These are phyloP conservation scores for Fusarium sulawesiense DNA, from an alignment of 2,329 filamentous ascomycete genomes.

Conservation along the genomic window DNA sequence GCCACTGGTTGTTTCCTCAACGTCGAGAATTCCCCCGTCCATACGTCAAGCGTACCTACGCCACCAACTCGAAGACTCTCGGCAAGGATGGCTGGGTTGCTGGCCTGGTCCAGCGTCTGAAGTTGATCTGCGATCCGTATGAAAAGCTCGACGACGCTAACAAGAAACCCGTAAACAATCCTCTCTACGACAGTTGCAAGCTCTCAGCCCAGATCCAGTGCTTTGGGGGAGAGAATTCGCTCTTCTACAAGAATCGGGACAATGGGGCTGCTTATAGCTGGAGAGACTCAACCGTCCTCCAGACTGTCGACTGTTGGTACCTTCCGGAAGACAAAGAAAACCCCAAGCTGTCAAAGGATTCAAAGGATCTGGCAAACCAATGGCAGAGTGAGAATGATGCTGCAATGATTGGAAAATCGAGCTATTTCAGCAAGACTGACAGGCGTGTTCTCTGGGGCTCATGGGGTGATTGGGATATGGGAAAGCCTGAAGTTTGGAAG, in stretches of 20 bases:
- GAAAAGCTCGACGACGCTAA: slow-evolving; percentile 18
- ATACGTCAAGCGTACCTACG: slow-evolving; percentile 60
- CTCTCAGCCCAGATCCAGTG: slow-evolving; percentile 59
- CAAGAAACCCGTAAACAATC: too few relatives aligned
- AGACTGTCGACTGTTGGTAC: slow-evolving; percentile 55
- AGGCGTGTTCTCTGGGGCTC: slow-evolving; percentile 55
- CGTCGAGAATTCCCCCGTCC: slow-evolving; percentile 60
- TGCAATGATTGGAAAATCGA: slow-evolving; percentile 46
- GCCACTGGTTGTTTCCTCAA: slow-evolving; percentile 59
- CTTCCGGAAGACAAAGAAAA: too few relatives aligned
- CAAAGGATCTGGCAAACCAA: slow-evolving; percentile 50
- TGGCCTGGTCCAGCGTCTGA: slow-evolving; percentile 22
- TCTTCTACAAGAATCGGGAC: slow-evolving; percentile 53
- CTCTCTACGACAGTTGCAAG: slow-evolving; percentile 52
- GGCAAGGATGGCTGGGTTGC: slow-evolving; percentile 54
- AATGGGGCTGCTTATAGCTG: slow-evolving; percentile 62
- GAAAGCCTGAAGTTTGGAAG: slow-evolving; percentile 48
- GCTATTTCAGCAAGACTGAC: slow-evolving; percentile 53
- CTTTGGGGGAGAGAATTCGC: slow-evolving; percentile 58
- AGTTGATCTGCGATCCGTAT: slow-evolving; percentile 35
- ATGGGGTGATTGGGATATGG: slow-evolving; percentile 52
- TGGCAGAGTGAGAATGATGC: slow-evolving; percentile 58
- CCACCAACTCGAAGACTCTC: slow-evolving; percentile 57
- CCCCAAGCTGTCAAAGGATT: too few relatives aligned
- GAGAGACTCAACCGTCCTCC: slow-evolving; percentile 56